Conservation (phyloP, 2,329 filamentous ascomycete genomes). For the Trichoderma sp. region DNA sequence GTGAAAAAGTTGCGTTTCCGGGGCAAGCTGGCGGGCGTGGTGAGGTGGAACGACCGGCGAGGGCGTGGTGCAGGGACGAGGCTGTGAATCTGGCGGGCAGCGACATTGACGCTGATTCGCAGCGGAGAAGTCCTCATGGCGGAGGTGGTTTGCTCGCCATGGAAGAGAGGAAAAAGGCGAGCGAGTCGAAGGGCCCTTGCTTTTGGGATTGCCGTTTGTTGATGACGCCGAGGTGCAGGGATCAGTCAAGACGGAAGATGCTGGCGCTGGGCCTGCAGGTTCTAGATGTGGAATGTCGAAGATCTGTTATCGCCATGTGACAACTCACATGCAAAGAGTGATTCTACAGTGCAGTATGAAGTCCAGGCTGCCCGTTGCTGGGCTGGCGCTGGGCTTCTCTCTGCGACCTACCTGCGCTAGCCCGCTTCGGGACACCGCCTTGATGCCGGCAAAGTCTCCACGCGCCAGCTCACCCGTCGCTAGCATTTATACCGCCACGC, state of each 20-base stretch:
- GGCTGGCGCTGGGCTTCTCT: neutral
- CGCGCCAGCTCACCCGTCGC: slow-evolving; percentile 6
- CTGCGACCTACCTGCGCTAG: slow-evolving; percentile 2
- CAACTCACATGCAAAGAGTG: slow-evolving; percentile 20
- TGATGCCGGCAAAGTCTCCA: slow-evolving; percentile 11
- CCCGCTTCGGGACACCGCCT: slow-evolving; percentile 12
- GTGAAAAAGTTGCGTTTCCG: slow-evolving; percentile 64
- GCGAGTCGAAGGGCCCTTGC: neutral
- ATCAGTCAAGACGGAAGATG: neutral
- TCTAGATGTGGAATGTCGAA: neutral
- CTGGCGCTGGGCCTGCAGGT: neutral
- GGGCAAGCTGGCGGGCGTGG: slow-evolving; percentile 43
- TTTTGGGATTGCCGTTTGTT: neutral
- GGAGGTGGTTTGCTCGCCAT: slow-evolving; percentile 1
- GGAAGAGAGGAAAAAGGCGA: neutral
- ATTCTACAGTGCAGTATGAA: neutral
- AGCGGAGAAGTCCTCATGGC: slow-evolving; percentile 35
- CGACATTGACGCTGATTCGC: slow-evolving; percentile 34
- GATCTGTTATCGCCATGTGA: slow-evolving; percentile 28
- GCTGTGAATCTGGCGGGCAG: slow-evolving; percentile 32
- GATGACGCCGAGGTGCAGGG: neutral
- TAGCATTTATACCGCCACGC: slow-evolving; percentile 21
- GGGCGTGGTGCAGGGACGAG: slow-evolving; percentile 29
- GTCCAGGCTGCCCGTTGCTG: neutral
- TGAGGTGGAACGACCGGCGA: slow-evolving; percentile 47